Evolutionary conservation across 768 basidiomycete species (phyloP).

Genomic region (Pulveroboletus sp.): DNA sequence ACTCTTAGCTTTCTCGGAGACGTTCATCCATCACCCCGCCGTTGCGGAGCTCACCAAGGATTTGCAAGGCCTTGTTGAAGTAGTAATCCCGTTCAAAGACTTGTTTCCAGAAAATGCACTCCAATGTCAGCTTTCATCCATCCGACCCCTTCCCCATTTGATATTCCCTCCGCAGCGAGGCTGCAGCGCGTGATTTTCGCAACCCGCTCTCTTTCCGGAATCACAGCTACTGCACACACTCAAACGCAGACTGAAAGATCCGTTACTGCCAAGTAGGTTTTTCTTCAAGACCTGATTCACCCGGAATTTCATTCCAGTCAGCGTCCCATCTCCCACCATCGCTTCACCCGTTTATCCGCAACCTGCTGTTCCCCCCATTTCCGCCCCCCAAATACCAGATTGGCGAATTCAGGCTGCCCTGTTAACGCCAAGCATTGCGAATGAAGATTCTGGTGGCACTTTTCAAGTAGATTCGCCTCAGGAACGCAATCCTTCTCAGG

Average conservation of each 20-base stretch:
- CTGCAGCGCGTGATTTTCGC: conserved; percentile 16
- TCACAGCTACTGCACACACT: background rate
- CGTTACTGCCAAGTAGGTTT: conserved; percentile 12
- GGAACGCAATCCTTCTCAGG: background rate
- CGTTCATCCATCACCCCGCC: conserved; percentile 3
- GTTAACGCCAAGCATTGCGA: background rate
- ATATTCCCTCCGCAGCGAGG: conserved; percentile 13
- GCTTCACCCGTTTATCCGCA: background rate
- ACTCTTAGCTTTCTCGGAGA: conserved; percentile 12
- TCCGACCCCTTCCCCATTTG: background rate
- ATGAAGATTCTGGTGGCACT: background rate
- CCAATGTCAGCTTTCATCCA: conserved; percentile 13
- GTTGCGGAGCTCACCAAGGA: conserved; percentile 4
- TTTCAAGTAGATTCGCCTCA: background rate
- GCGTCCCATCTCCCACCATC: background rate
- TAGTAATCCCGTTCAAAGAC: conserved; percentile 19
- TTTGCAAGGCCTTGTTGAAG: conserved; percentile 17
- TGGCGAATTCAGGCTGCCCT: background rate
- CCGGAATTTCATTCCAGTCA: background rate
- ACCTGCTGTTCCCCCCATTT: background rate
- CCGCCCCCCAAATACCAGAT: background rate
- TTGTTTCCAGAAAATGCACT: conserved; percentile 23
- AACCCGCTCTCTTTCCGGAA: background rate
- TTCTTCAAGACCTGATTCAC: background rate
- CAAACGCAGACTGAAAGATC: background rate